Evolutionary conservation across 2,329 filamentous ascomycete genomes (phyloP).

Genomic region (Fonsecaea monophora): DNA sequence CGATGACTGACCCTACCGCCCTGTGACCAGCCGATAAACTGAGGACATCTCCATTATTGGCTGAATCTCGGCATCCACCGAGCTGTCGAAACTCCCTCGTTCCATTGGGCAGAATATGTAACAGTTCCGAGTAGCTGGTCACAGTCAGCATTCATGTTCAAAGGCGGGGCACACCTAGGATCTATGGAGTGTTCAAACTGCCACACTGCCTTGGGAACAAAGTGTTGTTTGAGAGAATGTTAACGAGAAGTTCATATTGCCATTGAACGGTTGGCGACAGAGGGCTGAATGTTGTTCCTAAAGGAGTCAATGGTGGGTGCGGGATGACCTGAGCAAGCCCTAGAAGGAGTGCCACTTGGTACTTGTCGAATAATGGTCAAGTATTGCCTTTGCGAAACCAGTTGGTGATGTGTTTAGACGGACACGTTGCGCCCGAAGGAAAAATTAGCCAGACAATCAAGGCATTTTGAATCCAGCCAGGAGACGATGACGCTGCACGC

Average conservation of each 20-base stretch:
- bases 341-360: neutral
- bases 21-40: neutral
- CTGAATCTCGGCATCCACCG: neutral
- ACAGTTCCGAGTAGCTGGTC: neutral
- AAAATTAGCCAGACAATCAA: neutral
- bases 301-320: neutral
- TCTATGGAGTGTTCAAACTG: neutral
- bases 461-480: neutral
- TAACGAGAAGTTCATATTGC: neutral
- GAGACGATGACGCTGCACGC: neutral
- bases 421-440: neutral
- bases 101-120: neutral
- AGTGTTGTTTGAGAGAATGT: neutral
- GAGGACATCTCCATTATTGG: neutral
- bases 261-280: neutral
- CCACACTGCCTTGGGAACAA: neutral
- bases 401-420: neutral
- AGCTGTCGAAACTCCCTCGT: neutral
- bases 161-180: neutral
- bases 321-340: conserved; percentile 3
- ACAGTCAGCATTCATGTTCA: neutral
- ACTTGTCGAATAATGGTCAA: no score
- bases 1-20: neutral
- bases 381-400: neutral
- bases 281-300: conserved; percentile 1